phyloP scores from a whole-genome alignment of 1,284 basidiomycete genomes.

The Heterobasidion annosum region DNA sequence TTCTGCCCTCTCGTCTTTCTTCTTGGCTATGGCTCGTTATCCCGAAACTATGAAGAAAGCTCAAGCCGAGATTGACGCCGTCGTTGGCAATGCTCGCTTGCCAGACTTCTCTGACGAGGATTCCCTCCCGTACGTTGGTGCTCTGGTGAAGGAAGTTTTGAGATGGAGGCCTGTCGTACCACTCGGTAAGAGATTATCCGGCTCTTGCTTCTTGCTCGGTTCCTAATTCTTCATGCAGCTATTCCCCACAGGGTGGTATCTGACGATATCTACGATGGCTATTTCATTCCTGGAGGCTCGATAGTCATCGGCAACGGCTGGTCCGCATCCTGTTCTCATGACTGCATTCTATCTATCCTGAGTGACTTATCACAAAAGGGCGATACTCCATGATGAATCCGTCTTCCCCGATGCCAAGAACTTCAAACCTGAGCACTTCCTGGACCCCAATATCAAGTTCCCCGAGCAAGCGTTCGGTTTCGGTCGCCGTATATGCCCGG shows the following conservation, averaged over 20 bases:
- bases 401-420: slow-evolving; percentile 4
- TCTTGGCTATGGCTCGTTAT: slow-evolving; percentile 17
- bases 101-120: slow-evolving; percentile 12
- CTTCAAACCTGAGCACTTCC: slow-evolving; percentile 11
- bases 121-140: slow-evolving; percentile 13
- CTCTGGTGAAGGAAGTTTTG: slow-evolving; percentile 14
- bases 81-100: slow-evolving; percentile 13
- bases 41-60: slow-evolving; percentile 16
- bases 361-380: background rate
- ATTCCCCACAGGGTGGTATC: slow-evolving; percentile 18
- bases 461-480: slow-evolving; percentile 20
- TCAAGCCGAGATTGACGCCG: slow-evolving; percentile 16
- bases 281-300: slow-evolving; percentile 25
- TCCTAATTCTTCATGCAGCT: slow-evolving; percentile 10
- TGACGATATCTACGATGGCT: slow-evolving; percentile 29
- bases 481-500: slow-evolving; percentile 24
- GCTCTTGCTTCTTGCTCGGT: background rate
- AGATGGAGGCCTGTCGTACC: slow-evolving; percentile 14
- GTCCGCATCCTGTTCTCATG: slow-evolving; percentile 9
- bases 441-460: slow-evolving; percentile 15
- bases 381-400: slow-evolving; percentile 6
- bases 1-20: slow-evolving; percentile 12
- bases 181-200: background rate
- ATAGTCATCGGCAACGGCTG: slow-evolving; percentile 22
- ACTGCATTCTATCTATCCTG: background rate